phyloP scores from a whole-genome alignment of 225 moss, liverwort and hornwort species.

The Polytrichum commune region DNA sequence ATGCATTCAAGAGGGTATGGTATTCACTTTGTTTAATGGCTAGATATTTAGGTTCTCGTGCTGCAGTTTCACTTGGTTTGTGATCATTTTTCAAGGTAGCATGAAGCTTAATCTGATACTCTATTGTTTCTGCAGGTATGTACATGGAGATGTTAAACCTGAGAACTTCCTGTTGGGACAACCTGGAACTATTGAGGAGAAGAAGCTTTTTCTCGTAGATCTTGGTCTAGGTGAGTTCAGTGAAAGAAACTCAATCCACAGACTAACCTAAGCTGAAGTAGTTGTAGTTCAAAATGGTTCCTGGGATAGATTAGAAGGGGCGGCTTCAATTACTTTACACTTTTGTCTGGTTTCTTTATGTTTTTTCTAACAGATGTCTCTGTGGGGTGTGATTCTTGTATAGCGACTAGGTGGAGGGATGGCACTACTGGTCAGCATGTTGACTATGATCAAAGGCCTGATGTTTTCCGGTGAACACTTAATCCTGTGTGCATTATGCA shows the following conservation, averaged over 20 bases:
- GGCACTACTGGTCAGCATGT: constrained; percentile 96
- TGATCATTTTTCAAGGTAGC: not conserved
- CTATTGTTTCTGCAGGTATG: constrained; percentile 49
- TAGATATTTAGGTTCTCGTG: too few relatives aligned
- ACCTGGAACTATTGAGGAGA: constrained; percentile 78
- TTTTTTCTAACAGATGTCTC: not conserved
- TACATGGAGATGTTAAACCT: constrained; percentile 98
- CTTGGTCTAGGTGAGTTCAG: constrained; percentile 75
- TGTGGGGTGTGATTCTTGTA: not conserved
- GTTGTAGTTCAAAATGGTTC: too few relatives aligned
- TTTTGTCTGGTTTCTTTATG: too few relatives aligned
- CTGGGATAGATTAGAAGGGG: too few relatives aligned
- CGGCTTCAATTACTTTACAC: too few relatives aligned
- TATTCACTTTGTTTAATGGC: not conserved
- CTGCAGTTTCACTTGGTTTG: too few relatives aligned
- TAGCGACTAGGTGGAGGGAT: constrained; percentile 99
- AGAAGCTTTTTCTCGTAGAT: constrained; percentile 96
- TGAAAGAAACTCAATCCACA: too few relatives aligned
- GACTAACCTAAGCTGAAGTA: too few relatives aligned
- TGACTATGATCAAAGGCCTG: constrained; percentile 97
- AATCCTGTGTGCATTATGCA: not conserved
- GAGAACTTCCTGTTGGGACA: constrained; percentile 97
- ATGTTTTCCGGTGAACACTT: constrained; percentile 78
- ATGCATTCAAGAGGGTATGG: constrained; percentile 88
- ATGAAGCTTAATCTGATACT: not conserved